Conservation (phyloP, 2,329 filamentous ascomycete species). For the Colletotrichum sp. region DNA sequence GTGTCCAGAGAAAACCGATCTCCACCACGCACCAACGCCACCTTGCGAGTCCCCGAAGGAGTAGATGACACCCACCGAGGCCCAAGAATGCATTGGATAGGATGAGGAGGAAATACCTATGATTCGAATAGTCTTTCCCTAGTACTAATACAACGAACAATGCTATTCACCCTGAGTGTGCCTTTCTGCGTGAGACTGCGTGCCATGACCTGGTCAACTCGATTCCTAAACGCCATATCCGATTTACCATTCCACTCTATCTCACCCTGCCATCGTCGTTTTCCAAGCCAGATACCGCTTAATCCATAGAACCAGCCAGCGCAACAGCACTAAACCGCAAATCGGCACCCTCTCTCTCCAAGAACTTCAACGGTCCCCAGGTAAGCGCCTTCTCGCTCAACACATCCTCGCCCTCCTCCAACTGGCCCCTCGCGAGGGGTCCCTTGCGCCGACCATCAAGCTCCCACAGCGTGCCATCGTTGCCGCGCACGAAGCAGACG, state of each 20-base stretch:
- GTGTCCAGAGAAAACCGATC: neutral
- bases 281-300: conserved; percentile 3
- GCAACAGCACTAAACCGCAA: conserved; percentile 65
- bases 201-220: neutral
- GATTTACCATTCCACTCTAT: neutral
- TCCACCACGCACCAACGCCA: neutral
- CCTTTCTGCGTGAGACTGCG: neutral
- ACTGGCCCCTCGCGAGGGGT: conserved; percentile 57
- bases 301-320: conserved; percentile 57
- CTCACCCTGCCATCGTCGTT: neutral
- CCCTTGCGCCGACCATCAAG: conserved; percentile 65
- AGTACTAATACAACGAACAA: neutral
- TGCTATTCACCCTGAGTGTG: neutral
- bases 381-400: conserved; percentile 77
- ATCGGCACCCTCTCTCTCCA: conserved; percentile 60
- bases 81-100: neutral
- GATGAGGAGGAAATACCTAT: neutral
- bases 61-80: neutral
- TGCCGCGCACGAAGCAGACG: conserved; percentile 86
- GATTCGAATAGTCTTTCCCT: neutral
- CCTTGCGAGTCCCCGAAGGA: neutral
- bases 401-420: conserved; percentile 70
- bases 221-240: neutral
- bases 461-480: conserved; percentile 68
- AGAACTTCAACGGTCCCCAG: conserved; percentile 66